Evolutionary conservation across 371 early-diverging fungal species (phyloP).

Genomic region (Polyrhizophydium stewartii): DNA sequence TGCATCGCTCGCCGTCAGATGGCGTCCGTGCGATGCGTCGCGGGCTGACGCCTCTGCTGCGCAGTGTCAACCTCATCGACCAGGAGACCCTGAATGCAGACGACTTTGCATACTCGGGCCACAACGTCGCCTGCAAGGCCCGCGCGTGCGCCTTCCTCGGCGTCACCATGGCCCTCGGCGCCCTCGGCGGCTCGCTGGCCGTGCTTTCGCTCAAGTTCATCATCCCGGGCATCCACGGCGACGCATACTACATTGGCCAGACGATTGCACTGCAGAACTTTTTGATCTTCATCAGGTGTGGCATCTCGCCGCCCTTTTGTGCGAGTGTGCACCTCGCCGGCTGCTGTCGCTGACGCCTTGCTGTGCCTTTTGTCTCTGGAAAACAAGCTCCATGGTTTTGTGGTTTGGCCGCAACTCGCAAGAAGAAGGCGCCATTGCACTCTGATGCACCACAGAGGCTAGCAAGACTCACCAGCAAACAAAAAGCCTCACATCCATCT

Average conservation of each 20-base stretch:
- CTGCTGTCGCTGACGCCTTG: background rate
- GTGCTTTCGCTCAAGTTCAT: slow-evolving; percentile 59
- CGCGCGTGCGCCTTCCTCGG: slow-evolving; percentile 68
- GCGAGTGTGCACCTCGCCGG: too few relatives aligned
- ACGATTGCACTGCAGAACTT: slow-evolving; percentile 58
- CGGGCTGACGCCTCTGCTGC: background rate
- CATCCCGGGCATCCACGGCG: slow-evolving; percentile 46
- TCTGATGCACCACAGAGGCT: too few relatives aligned
- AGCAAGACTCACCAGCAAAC: too few relatives aligned
- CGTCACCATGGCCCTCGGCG: slow-evolving; percentile 67
- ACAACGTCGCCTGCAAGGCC: slow-evolving; percentile 52
- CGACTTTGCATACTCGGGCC: slow-evolving; percentile 36
- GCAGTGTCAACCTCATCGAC: slow-evolving; percentile 43
- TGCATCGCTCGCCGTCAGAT: too few relatives aligned
- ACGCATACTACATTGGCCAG: slow-evolving; percentile 59
- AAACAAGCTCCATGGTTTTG: slow-evolving; percentile 32
- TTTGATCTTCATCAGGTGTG: slow-evolving; percentile 63
- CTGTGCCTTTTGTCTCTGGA: background rate
- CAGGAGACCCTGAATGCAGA: slow-evolving; percentile 49
- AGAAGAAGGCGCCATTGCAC: background rate
- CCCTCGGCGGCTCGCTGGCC: slow-evolving; percentile 69
- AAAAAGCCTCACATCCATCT: too few relatives aligned
- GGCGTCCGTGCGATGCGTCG: too few relatives aligned
- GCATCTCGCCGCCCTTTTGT: background rate
- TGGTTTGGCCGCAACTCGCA: slow-evolving; percentile 38